Base-by-base conservation (phyloP, 2,329 filamentous ascomycete species). In the Orbilia ellipsospora region DNA sequence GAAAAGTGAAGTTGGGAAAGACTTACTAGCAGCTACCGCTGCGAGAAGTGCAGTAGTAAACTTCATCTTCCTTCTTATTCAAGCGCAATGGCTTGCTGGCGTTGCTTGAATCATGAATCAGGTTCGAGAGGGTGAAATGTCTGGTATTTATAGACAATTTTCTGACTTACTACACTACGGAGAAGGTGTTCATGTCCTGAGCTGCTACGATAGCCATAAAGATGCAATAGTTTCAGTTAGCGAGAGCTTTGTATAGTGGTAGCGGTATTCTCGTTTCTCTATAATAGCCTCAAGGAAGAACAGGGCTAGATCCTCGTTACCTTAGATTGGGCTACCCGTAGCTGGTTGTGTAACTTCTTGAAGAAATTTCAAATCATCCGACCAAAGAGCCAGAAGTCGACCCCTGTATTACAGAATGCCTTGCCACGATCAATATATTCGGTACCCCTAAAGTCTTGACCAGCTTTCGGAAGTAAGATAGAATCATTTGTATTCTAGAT, bases 1-100 rank as follows among this genome's bases (percentile, higher is more conserved):
- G n/a, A 6, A 23, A 6, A 23, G 18, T 48, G 16, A 28, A 36
- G n/a, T 48, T 36, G 31, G 31, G 10, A 36, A 36, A 12, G 15
- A 57, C 69, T 56, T 50, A 73, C 69, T 50, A 44, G 50, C 69
- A 67, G 69, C 55, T 26, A 45, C 10, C n/a, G 62, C 69, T 67
- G 69, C 48, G 51, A 73, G 61, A 36, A 73, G 40, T 42, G 56
- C 62, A 52, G 40, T 15, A 42, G 23, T 61, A 6, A 73, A 50
- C 50, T 62, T 73, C 69, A 73, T 73, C 10, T 44, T 73, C 26
- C 8, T 42, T 61, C 48, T 18, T 36, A 31, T 42, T 52, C 51
- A 48, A 56, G 42, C 26, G 44, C 54, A 54, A 40, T 56, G 23
- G 18, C 18, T n/a, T 62, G 65, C 20, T 62, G 65, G 61, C 61